Conservation (phyloP, 1,284 basidiomycete genomes). For the Irpex sp. region DNA sequence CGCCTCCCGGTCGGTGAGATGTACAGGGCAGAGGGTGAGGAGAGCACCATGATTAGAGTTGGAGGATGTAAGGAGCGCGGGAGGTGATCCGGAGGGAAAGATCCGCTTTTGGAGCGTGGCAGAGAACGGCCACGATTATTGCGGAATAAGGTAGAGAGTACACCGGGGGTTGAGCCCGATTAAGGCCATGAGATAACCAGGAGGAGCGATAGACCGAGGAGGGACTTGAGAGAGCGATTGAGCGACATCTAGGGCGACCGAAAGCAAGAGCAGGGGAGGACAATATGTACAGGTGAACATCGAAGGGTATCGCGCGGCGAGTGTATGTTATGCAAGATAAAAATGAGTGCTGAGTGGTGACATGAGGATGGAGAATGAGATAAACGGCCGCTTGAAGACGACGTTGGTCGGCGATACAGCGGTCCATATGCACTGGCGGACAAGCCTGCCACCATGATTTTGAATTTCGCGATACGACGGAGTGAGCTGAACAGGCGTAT, state of each 20-base stretch:
- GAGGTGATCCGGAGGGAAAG: background rate
- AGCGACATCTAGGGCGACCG: background rate
- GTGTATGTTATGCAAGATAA: background rate
- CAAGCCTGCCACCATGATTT: background rate
- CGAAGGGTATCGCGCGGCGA: background rate
- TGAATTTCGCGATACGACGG: background rate
- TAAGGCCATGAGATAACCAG: background rate
- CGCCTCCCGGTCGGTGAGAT: background rate
- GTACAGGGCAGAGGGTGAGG: background rate
- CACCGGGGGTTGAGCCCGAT: background rate
- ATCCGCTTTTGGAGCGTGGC: background rate
- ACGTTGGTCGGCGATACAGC: slow-evolving; percentile 1
- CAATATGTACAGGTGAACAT: background rate
- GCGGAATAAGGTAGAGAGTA: background rate
- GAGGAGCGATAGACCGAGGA: background rate
- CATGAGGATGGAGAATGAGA: background rate
- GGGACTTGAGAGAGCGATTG: background rate
- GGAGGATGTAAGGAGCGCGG: background rate
- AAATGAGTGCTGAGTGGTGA: background rate
- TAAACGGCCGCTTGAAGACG: background rate
- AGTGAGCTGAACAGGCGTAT: slow-evolving; percentile 1
- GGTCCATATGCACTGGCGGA: background rate
- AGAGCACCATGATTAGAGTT: background rate
- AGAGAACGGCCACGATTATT: background rate
- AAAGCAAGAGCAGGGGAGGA: background rate